phyloP scores from a whole-genome alignment of 148 eudicot species.

The Chenopodium quinoa region DNA sequence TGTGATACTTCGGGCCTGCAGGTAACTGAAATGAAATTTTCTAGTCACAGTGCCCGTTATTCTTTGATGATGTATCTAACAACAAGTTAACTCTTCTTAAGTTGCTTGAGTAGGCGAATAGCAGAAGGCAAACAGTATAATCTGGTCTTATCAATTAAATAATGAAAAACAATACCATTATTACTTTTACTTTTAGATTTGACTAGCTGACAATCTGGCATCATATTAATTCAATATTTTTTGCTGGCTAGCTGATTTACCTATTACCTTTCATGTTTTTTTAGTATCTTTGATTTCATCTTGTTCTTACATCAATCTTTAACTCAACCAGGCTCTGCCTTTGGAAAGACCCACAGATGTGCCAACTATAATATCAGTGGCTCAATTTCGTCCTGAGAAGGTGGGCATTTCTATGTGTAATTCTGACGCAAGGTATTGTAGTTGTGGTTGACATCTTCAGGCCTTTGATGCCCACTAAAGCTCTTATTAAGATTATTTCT shows the following conservation, averaged over 20 bases:
- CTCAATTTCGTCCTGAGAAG: constrained; percentile 99
- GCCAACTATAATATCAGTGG: constrained; percentile 77
- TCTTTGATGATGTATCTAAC: neutral
- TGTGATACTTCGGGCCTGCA: constrained; percentile 93
- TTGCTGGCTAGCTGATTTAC: neutral
- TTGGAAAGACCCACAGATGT: constrained; percentile 54
- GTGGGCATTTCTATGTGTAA: constrained; percentile 48
- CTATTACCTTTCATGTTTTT: neutral
- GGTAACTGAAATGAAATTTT: constrained; percentile 42
- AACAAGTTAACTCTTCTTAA: neutral
- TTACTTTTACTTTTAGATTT: neutral
- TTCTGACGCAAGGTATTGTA: constrained; percentile 30
- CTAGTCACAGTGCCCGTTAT: no score
- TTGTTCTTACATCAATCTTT: constrained; percentile 20
- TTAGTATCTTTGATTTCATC: neutral
- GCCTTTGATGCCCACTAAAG: constrained; percentile 14
- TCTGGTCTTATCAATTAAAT: neutral
- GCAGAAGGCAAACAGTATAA: neutral
- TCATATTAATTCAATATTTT: neutral
- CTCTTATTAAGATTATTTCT: constrained; percentile 16
- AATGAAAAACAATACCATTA: neutral
- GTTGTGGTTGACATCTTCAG: constrained; percentile 15
- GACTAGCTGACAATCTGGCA: neutral
- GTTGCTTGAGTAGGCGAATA: neutral
- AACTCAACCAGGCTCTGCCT: constrained; percentile 58